Conservation (phyloP, 257 asterid species). For the Plectranthus barbatus region DNA sequence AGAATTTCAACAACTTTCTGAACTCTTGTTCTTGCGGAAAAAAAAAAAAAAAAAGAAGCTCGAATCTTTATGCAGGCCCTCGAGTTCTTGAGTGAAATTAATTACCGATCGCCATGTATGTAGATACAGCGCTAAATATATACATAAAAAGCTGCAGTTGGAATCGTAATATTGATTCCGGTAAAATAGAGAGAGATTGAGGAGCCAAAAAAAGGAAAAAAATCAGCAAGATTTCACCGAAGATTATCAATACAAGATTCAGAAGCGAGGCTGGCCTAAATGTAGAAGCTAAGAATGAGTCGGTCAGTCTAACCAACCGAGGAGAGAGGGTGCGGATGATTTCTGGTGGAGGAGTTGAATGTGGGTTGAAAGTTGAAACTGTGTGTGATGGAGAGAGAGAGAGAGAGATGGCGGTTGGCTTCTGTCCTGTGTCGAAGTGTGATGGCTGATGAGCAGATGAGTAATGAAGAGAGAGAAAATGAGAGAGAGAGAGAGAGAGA, state of each 20-base stretch:
- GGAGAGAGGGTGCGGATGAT: neutral
- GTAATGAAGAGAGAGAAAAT: slow-evolving; percentile 8
- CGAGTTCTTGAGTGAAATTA: neutral
- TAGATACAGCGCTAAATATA: neutral
- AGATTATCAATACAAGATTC: neutral
- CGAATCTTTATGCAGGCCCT: slow-evolving; percentile 10
- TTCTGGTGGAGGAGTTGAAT: slow-evolving; percentile 13
- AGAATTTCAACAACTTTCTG: neutral
- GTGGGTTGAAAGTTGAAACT: slow-evolving; percentile 5
- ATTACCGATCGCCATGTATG: neutral
- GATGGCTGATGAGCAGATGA: slow-evolving; percentile 15
- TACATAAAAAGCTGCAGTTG: neutral
- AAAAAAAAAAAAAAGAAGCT: neutral
- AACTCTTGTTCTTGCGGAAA: neutral
- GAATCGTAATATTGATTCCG: slow-evolving; percentile 5
- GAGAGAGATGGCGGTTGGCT: slow-evolving; percentile 26
- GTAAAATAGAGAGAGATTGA: neutral
- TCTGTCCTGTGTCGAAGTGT: slow-evolving; percentile 16
- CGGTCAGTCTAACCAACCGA: neutral
- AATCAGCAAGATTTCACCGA: neutral
- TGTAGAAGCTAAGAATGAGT: neutral
- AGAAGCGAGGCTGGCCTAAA: neutral
- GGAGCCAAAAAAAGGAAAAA: neutral
- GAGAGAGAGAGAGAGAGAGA: neutral
- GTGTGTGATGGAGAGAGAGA: slow-evolving; percentile 5